Conservation (phyloP, 495 filamentous ascomycete species). For the Penicillium canariense region DNA sequence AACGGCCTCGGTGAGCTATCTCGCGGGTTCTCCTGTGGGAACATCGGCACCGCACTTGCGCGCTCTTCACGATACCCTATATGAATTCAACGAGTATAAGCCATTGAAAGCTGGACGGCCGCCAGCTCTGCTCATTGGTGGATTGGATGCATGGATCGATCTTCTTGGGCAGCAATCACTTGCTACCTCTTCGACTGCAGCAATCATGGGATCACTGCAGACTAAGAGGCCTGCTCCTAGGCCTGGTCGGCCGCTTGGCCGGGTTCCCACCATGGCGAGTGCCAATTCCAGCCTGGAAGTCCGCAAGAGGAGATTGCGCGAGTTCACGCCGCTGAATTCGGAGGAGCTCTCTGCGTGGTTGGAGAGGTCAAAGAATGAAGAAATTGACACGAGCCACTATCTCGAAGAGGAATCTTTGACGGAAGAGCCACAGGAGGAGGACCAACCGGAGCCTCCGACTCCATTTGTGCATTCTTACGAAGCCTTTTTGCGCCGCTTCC, state of each 20-base stretch:
- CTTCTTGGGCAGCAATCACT: slow-evolving; percentile 71
- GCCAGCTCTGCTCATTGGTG: slow-evolving; percentile 77
- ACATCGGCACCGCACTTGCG: slow-evolving; percentile 59
- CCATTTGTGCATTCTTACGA: slow-evolving; percentile 59
- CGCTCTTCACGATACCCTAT: slow-evolving; percentile 73
- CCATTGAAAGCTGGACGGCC: slow-evolving; percentile 57
- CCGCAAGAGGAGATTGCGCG: slow-evolving; percentile 54
- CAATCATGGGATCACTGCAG: slow-evolving; percentile 47
- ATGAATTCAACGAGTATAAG: slow-evolving; percentile 78
- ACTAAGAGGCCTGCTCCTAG: slow-evolving; percentile 32
- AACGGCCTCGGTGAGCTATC: slow-evolving; percentile 53
- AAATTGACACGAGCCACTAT: slow-evolving; percentile 46
- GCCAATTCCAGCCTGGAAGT: slow-evolving; percentile 52
- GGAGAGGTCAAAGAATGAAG: slow-evolving; percentile 56
- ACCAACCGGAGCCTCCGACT: slow-evolving; percentile 30
- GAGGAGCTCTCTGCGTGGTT: slow-evolving; percentile 61
- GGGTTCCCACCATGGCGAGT: slow-evolving; percentile 52
- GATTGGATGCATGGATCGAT: slow-evolving; percentile 81
- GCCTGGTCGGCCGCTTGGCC: slow-evolving; percentile 48
- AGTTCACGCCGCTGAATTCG: slow-evolving; percentile 57
- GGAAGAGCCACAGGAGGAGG: slow-evolving; percentile 39
- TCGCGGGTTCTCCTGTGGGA: slow-evolving; percentile 44
- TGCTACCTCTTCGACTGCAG: slow-evolving; percentile 52
- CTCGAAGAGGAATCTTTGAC: slow-evolving; percentile 37
- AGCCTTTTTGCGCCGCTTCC: slow-evolving; percentile 81